A percentile compares a stretch with the other conserved stretches of the same genome.
These are phyloP conservation scores for Phellopilus nigrolimitatus DNA, from an alignment of 1,284 basidiomycete species.

Conservation along the genomic window DNA sequence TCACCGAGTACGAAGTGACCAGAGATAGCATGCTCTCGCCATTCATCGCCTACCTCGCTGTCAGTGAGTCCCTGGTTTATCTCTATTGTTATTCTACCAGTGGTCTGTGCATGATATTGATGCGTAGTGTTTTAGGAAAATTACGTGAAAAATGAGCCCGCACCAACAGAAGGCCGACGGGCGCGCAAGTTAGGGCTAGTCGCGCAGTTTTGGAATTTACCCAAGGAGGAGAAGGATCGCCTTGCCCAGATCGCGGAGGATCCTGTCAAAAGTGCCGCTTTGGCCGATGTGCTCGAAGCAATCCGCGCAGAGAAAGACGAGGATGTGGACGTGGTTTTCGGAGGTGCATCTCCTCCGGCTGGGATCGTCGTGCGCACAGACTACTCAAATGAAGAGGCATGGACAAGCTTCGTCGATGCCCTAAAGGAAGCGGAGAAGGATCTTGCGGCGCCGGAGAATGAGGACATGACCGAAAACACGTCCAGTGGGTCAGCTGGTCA, in stretches of 20 bases:
- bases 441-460: conserved; percentile 29
- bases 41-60: conserved; percentile 17
- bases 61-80: conserved; percentile 8
- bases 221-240: conserved; percentile 4
- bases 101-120: too few species aligned
- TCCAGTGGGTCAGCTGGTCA: conserved; percentile 24
- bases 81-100: neutral
- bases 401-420: conserved; percentile 47
- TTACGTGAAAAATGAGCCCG: conserved; percentile 9
- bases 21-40: conserved; percentile 7
- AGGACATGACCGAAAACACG: conserved; percentile 25
- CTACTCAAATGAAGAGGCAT: conserved; percentile 59
- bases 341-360: neutral
- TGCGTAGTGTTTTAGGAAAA: too few species aligned
- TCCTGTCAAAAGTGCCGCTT: neutral
- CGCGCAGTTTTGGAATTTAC: conserved; percentile 9
- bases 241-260: conserved; percentile 9
- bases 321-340: conserved; percentile 7
- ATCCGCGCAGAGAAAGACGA: conserved; percentile 7
- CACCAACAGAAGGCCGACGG: conserved; percentile 5
- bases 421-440: conserved; percentile 51
- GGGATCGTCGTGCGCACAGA: conserved; percentile 68
- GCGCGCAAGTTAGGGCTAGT: conserved; percentile 6
- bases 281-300: conserved; percentile 10
- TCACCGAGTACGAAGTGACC: neutral